Evolutionary conservation across 2,329 filamentous ascomycete species (phyloP).

Genomic region (Stagonosporopsis chrysanthemi): DNA sequence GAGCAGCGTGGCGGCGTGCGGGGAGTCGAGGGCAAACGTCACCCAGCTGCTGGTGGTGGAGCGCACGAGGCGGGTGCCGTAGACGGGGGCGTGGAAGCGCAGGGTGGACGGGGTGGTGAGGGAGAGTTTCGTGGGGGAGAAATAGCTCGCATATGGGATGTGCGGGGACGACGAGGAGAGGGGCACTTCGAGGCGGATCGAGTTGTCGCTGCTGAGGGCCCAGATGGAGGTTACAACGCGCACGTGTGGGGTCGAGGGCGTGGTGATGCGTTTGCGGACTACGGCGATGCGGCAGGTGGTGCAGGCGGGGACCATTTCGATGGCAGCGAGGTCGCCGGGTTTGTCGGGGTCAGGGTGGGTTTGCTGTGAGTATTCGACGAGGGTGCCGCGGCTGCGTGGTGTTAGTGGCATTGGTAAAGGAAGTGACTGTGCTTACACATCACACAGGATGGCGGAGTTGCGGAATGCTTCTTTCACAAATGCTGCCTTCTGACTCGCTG

Average conservation of each 20-base stretch:
- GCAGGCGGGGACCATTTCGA: constrained; percentile 52
- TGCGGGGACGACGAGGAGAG: constrained; percentile 52
- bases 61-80: constrained; percentile 44
- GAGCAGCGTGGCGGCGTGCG: constrained; percentile 48
- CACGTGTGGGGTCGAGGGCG: constrained; percentile 41
- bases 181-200: constrained; percentile 53
- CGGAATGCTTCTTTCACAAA: constrained; percentile 55
- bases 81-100: constrained; percentile 50
- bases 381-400: constrained; percentile 42
- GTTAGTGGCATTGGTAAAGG: not conserved
- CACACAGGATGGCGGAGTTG: constrained; percentile 55
- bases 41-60: constrained; percentile 54
- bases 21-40: constrained; percentile 53
- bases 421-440: constrained; percentile 43
- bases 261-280: constrained; percentile 53
- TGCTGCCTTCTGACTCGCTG: constrained; percentile 40
- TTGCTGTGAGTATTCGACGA: constrained; percentile 53
- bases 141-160: constrained; percentile 56
- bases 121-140: constrained; percentile 54
- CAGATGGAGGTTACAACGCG: constrained; percentile 55
- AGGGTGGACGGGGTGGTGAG: constrained; percentile 50
- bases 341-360: constrained; percentile 32
- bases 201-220: constrained; percentile 54
- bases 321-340: constrained; percentile 29
- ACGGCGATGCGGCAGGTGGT: constrained; percentile 52